Evolutionary conservation across 1,284 basidiomycete species (phyloP), one percentile per base, ranked within the genome.

Genomic region (Serendipita sp.): DNA sequence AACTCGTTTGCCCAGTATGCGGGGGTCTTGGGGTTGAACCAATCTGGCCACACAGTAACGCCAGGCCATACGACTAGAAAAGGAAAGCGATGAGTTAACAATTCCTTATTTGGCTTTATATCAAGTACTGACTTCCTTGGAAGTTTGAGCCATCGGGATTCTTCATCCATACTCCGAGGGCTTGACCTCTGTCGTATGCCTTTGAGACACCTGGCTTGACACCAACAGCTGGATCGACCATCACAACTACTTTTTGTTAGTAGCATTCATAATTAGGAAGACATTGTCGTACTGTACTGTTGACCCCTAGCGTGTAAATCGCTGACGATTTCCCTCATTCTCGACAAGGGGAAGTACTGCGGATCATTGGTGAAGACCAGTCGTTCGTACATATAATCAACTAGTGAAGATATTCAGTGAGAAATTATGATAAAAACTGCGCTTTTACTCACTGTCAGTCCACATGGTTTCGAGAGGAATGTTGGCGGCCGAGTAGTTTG

Each of bases 401-500:
- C 4, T 61, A 12, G 1, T 41, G 4, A 15, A 8, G 22, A 60
- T 32, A 2, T 62, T 44, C 6, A 6, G 12, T 26, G 26, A 42
- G 42, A 53, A 35, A n/a, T 45, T 35, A 30, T 3, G 63, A 44
- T 63, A 58, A 17, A 42, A 55, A 26, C 42, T 43, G 13, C 10
- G 6, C 35, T 58, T 6, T n/a, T 0, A 62, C 71, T 35, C 68
- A 79, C 82, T 88, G 70, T 87, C 85, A 6, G 84, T 85, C 85
- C 85, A 87, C 82, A 86, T 85, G 0, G 82, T 83, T 70, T 87
- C 85, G 2, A 87, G 76, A 2, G 85, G 85, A 61, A 87, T 87
- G 1, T 72, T 69, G 0, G 82, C 81, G 2, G 73, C 75, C 2
- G 81, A 79, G 65, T 85, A 85, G 69, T 80, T 83, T 0, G 77